Evolutionary conservation across 176 grass and related monocot genomes (phyloP), one percentile per base, ranked within the genome.

Genomic region (Musa schizocarpa): DNA sequence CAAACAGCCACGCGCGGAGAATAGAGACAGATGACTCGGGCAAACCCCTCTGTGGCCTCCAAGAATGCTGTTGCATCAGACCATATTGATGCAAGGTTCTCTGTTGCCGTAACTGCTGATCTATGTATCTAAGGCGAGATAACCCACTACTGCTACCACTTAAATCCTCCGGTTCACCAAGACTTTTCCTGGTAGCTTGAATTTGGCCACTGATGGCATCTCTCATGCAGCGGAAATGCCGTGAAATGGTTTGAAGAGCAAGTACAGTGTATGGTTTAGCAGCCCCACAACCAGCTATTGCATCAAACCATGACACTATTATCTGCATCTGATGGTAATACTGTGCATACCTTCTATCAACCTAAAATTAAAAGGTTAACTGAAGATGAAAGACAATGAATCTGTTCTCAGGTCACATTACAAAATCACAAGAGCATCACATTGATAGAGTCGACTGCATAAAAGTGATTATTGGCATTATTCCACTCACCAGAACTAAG

Each of bases 291-390:
- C 88, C 91, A 65, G 91, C 84, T 83, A 92, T 80, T 82, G 85
- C 81, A 77, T 99, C 88, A 23, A 99, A 99, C 69, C 82, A 95
- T 68, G 96, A 89, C 13, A 86, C 83, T 68, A 99, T 86, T 72
- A 95, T 83, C 87, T 95, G 91, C 96, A 99, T 99, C 74, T 99
- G 96, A 80, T 89, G 88, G 73, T 92, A 99, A 71, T 99, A 95
- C 71, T 95, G 96, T 54, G 92, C 95, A 79, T 99, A 95, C 55
- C 89, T 99, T 26, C 83, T 82, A 53, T 99, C 96, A 67, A 99
- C 96, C 96, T 99, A 76, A n/a, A 79, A 83, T 86, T 81, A 34
- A 74, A 79, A 65, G 68, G 57, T 70, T 68, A 54, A 71, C 80
- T 34, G 34, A 5, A 4, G 9, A 27, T 66, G 21, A 66, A 13